Conservation (phyloP, 257 asterid species). For the Eustoma russellianum region DNA sequence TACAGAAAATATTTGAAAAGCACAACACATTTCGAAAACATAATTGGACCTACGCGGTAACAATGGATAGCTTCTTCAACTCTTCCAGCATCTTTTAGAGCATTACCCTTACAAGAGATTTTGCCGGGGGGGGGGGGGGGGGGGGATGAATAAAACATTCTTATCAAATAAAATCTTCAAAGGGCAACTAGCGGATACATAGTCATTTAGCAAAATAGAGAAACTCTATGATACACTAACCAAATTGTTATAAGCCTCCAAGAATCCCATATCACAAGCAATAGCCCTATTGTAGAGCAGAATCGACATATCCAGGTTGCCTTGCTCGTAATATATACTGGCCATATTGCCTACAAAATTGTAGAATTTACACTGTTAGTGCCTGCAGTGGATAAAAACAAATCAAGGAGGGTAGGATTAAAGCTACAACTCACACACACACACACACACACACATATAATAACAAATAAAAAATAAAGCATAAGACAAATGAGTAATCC, state of each 20-base stretch:
- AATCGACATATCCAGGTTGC: slow-evolving; percentile 93
- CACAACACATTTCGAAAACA: slow-evolving; percentile 9
- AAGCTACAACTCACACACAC: too few relatives aligned
- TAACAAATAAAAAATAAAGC: too few relatives aligned
- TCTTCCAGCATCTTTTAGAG: slow-evolving; percentile 92
- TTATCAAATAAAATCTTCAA: slow-evolving; percentile 2
- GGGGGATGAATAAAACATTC: not conserved
- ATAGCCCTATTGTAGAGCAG: slow-evolving; percentile 85
- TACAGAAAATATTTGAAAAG: slow-evolving; percentile 6
- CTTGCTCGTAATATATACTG: slow-evolving; percentile 86
- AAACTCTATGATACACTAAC: slow-evolving; percentile 23
- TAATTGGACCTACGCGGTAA: slow-evolving; percentile 58
- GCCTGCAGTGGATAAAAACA: not conserved
- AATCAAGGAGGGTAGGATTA: too few relatives aligned
- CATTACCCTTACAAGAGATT: slow-evolving; percentile 63
- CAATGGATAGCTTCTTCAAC: slow-evolving; percentile 92
- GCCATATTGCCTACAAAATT: slow-evolving; percentile 81
- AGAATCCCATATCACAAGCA: slow-evolving; percentile 78
- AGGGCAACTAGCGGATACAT: slow-evolving; percentile 1
- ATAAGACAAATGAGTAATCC: too few relatives aligned
- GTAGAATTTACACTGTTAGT: too few relatives aligned
- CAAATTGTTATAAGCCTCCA: slow-evolving; percentile 97
- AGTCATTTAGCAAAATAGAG: not conserved
- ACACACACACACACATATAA: too few relatives aligned
- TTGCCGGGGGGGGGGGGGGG: not conserved